Base-by-base conservation (phyloP, 176 grass and related monocot genomes). In the Rhynchospora tenuis region DNA sequence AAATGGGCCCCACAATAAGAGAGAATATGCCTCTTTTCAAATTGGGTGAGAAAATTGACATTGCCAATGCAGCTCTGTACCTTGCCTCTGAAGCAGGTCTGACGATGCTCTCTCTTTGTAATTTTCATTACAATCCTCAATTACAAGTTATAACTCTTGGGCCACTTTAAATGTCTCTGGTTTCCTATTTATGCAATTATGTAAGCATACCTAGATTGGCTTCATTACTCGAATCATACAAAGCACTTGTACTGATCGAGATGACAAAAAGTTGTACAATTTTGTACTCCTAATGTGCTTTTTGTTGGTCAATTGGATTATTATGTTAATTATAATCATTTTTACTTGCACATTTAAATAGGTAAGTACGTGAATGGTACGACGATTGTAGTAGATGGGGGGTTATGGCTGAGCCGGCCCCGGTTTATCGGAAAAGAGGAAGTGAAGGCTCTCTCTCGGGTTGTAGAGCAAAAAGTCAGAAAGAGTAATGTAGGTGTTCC, bases 311-410 rank as follows among this genome's bases (percentile, higher is more conserved):
- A 54, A 29, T 52, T 31, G 28, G 54, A 67, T 54, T 31, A 60
- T 56, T 31, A 70, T 59, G 54, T 59, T 52, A 6, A 61, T 67
- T 31, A 56, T 50, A 67, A 19, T 76, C 10, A 38, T 3, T 56
- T 56, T 29, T 33, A 64, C 29, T 46, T 19, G 82, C 74, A 47
- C 46, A 57, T 2, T 64, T 85, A 62, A 87, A 58, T 64, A 98
- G 96, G 96, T n/a, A 99, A 95, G 83, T 99, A 91, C 67, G 88
- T 99, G 78, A 99, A 93, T 86, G 93, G 96, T 43, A 93, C 89
- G 44, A 90, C 90, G 10, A 7, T 99, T 69, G 83, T 95, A 48
- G 96, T 99, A 27, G 96, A 99, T 85, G 93, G 96, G 85, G 96
- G 93, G 44, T 84, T 88, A 73, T 95, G 96, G 96, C 86, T 99